A percentile compares a stretch with the other conserved stretches of the same genome.
phyloP scores from a whole-genome alignment of 2,329 filamentous ascomycete species.

The Fusarium bulbicola region DNA sequence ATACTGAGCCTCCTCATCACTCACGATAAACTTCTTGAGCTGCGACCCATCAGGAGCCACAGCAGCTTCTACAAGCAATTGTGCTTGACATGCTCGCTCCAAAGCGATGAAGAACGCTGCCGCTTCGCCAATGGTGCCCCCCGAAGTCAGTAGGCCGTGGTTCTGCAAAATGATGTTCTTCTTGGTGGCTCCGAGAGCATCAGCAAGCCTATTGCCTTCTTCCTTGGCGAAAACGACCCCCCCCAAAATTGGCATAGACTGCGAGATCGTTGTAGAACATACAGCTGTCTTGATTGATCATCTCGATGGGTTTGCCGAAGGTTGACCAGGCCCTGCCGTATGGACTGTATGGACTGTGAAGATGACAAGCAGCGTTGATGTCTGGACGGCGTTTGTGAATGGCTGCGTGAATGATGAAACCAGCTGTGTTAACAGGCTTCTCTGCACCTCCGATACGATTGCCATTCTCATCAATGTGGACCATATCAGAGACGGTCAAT shows the following conservation, averaged over 20 bases:
- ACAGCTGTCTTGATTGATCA: slow-evolving; percentile 73
- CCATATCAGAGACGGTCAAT: slow-evolving; percentile 72
- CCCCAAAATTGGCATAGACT: slow-evolving; percentile 66
- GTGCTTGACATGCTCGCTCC: slow-evolving; percentile 73
- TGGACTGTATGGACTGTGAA: slow-evolving; percentile 66
- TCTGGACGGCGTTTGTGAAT: slow-evolving; percentile 70
- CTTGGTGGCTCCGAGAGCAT: slow-evolving; percentile 64
- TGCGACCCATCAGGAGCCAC: slow-evolving; percentile 38
- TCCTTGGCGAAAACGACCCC: slow-evolving; percentile 64
- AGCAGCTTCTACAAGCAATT: slow-evolving; percentile 73
- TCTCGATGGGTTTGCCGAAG: slow-evolving; percentile 70
- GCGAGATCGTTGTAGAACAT: slow-evolving; percentile 70
- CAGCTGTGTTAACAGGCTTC: slow-evolving; percentile 70
- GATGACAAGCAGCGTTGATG: slow-evolving; percentile 72
- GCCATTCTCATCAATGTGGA: slow-evolving; percentile 68
- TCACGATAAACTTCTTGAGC: slow-evolving; percentile 49
- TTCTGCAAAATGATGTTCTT: slow-evolving; percentile 73
- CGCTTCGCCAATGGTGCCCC: slow-evolving; percentile 75
- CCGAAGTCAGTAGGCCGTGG: slow-evolving; percentile 75
- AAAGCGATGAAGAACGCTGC: slow-evolving; percentile 73
- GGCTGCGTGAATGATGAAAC: slow-evolving; percentile 74
- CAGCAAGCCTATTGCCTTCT: slow-evolving; percentile 70
- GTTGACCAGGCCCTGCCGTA: slow-evolving; percentile 72
- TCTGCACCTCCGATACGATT: slow-evolving; percentile 68
- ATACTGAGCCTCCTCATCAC: slow-evolving; percentile 53